Conservation (phyloP, 495 filamentous ascomycete species). For the Penicillium malachiteum region DNA sequence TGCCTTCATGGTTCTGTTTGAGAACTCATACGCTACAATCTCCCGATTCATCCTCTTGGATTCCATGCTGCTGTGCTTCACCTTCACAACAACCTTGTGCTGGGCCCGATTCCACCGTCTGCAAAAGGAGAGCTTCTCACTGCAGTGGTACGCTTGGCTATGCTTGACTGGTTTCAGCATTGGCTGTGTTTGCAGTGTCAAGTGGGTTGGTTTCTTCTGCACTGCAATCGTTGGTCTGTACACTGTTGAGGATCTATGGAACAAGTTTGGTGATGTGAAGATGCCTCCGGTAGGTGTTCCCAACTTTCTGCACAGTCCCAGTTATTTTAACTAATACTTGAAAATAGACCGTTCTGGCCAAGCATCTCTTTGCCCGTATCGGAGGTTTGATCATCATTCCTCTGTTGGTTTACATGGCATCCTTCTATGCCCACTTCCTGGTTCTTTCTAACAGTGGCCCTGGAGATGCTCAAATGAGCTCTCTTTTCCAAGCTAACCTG, state of each 20-base stretch:
- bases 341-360: slow-evolving; percentile 62
- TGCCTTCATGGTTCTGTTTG: slow-evolving; percentile 93
- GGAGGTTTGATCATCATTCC: slow-evolving; percentile 87
- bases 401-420: slow-evolving; percentile 85
- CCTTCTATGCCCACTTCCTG: slow-evolving; percentile 90
- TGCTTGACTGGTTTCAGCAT: slow-evolving; percentile 89
- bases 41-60: slow-evolving; percentile 96
- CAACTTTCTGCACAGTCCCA: not conserved
- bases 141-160: slow-evolving; percentile 91
- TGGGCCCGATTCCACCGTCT: slow-evolving; percentile 93
- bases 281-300: slow-evolving; percentile 68
- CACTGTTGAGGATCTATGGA: slow-evolving; percentile 96
- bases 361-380: slow-evolving; percentile 77
- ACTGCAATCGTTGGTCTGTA: slow-evolving; percentile 94
- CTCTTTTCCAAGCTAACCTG: slow-evolving; percentile 95
- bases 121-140: slow-evolving; percentile 77
- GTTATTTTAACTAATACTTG: not conserved
- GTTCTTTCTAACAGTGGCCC: slow-evolving; percentile 93
- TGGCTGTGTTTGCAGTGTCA: slow-evolving; percentile 96
- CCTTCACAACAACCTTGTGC: slow-evolving; percentile 91
- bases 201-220: slow-evolving; percentile 94
- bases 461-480: slow-evolving; percentile 98
- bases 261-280: slow-evolving; percentile 91
- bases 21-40: slow-evolving; percentile 98
- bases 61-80: slow-evolving; percentile 98